These are phyloP conservation scores for Beauveria sp. DNA, from an alignment of 2,329 filamentous ascomycete genomes.

Conservation along the genomic window DNA sequence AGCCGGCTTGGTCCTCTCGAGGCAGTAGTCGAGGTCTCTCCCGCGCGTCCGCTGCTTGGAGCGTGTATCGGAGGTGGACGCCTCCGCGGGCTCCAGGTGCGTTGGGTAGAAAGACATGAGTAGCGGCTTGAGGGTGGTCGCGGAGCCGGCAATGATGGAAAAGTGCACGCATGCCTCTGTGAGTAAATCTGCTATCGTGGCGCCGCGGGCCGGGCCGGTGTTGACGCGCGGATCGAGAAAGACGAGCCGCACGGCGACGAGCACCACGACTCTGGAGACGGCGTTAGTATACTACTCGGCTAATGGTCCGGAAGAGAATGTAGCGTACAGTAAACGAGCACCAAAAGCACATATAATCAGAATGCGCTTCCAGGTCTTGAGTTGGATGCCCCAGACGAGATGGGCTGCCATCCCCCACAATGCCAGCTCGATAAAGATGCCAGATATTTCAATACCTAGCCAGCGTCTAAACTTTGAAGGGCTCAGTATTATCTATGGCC, in stretches of 20 bases:
- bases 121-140: constrained; percentile 3
- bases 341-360: constrained; percentile 2
- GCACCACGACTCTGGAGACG: background rate
- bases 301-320: rapidly evolving
- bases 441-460: background rate
- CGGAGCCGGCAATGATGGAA: constrained; percentile 4
- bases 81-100: background rate
- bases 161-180: constrained; percentile 3
- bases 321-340: background rate
- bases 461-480: background rate
- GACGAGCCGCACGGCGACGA: constrained; percentile 1
- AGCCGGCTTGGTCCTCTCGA: background rate
- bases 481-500: background rate
- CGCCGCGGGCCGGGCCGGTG: background rate
- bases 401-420: background rate
- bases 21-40: background rate
- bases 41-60: background rate
- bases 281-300: background rate
- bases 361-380: background rate
- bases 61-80: background rate
- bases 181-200: constrained; percentile 1
- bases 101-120: background rate
- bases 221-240: background rate
- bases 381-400: constrained; percentile 4
- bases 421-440: background rate